These are phyloP conservation scores for Serendipita sp. DNA, from an alignment of 768 basidiomycete species.

Conservation along the genomic window DNA sequence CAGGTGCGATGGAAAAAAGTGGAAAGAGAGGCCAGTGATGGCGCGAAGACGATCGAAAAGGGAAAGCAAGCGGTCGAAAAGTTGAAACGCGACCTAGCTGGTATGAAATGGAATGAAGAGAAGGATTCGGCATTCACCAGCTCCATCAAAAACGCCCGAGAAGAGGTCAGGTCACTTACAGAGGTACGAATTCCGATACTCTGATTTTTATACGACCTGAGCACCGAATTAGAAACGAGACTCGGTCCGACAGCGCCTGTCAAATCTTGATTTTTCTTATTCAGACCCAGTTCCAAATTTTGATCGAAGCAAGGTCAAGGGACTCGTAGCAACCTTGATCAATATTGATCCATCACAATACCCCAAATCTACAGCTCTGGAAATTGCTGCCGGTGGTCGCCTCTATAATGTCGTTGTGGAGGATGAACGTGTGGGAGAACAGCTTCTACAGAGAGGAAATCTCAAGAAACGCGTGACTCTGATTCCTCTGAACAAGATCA, in stretches of 20 bases:
- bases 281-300: conserved; percentile 60
- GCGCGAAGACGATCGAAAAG: conserved; percentile 46
- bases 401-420: conserved; percentile 91
- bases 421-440: conserved; percentile 75
- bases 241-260: conserved; percentile 43
- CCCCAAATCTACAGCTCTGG: conserved; percentile 74
- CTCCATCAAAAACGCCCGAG: conserved; percentile 35
- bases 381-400: conserved; percentile 78
- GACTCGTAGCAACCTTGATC: conserved; percentile 81
- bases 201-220: background rate
- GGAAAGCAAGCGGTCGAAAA: conserved; percentile 39
- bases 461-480: conserved; percentile 83
- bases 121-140: conserved; percentile 46
- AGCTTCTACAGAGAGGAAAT: conserved; percentile 58
- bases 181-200: conserved; percentile 33
- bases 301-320: conserved; percentile 75
- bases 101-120: conserved; percentile 61
- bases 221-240: conserved; percentile 44
- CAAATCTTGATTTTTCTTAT: conserved; percentile 73
- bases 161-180: conserved; percentile 36
- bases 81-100: conserved; percentile 34
- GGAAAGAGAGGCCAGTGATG: conserved; percentile 68
- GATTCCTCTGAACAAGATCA: conserved; percentile 88
- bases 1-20: conserved; percentile 70
- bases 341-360: conserved; percentile 52